A percentile compares a stretch with the other conserved stretches of the same genome.
Conservation (phyloP, 2,329 filamentous ascomycete species). For the Sclerotinia borealis region DNA sequence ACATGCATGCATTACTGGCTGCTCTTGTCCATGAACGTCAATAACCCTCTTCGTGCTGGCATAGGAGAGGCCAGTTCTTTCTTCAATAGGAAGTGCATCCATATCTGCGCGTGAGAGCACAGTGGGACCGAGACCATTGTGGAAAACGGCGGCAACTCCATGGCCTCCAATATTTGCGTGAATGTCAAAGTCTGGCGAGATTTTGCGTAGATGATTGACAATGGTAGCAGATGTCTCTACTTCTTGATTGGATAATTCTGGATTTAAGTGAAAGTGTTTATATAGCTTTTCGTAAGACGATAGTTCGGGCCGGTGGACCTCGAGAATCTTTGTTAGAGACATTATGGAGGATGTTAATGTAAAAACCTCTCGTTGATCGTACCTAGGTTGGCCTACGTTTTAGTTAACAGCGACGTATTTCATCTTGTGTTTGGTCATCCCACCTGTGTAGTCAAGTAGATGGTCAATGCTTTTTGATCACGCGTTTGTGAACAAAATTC, state of each 20-base stretch:
- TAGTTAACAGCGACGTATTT: no score
- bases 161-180: slow-evolving; percentile 48
- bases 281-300: slow-evolving; percentile 6
- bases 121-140: slow-evolving; percentile 48
- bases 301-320: background rate
- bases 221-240: background rate
- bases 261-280: slow-evolving; percentile 4
- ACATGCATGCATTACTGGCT: slow-evolving; percentile 62
- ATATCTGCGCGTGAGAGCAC: slow-evolving; percentile 57
- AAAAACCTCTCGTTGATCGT: no score
- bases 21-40: slow-evolving; percentile 39
- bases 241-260: slow-evolving; percentile 12
- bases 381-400: no score
- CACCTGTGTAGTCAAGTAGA: background rate
- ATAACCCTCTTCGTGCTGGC: slow-evolving; percentile 39
- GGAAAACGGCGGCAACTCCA: slow-evolving; percentile 49
- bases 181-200: slow-evolving; percentile 36
- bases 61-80: slow-evolving; percentile 49
- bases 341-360: background rate
- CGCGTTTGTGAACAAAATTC: background rate
- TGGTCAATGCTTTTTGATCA: background rate
- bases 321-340: background rate
- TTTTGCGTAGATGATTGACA: background rate
- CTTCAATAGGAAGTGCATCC: slow-evolving; percentile 52
- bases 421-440: background rate